Evolutionary conservation across 2,329 filamentous ascomycete genomes (phyloP), one percentile per base, ranked within the genome.

Genomic region (Colletotrichum cereale): DNA sequence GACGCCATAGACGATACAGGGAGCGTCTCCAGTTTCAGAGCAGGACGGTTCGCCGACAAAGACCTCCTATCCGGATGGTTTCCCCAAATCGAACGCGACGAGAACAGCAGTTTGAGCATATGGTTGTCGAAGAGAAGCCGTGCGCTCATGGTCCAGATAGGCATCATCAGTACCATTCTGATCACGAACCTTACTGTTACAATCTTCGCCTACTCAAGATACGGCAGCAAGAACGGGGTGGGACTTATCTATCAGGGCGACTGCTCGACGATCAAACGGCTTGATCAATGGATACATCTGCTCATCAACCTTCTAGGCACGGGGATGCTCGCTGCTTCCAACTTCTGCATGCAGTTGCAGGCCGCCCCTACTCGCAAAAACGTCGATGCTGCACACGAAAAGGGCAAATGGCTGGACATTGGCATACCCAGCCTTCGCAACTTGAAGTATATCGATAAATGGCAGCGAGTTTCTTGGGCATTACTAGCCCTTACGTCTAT

Each of bases 351-450:
- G 76, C 80, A 80, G 62, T 63, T 77, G 0, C 76, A 78, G 16
- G 75, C 74, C 3, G 77, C 78, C 0, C 80, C 78, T 2, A 80
- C 79, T 3, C 72, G 79, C 1, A 63, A 50, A 0, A 74, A 80
- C 14, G 64, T 81, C 16, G 75, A 80, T 29, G 26, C 73, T 16
- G 86, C 85, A 0, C 88, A 90, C 77, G 62, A 73, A 0, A 73
- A 76, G 50, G 76, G 80, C 3, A 77, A 75, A 21, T 84, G 82
- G 81, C 75, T 87, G 0, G 82, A 85, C 42, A 83, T 87, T 56
- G 85, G 87, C 0, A 75, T 86, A 1, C 77, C 58, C 4, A 67
- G 66, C 10, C 18, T 67, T 2, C 66, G 40, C 2, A 67, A 61
- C 7, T 26, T 66, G 1, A 40, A 26, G 21, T 36, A 56, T 11